phyloP scores from a whole-genome alignment of 345 rosid species.

The Eucalyptus shirleyi region DNA sequence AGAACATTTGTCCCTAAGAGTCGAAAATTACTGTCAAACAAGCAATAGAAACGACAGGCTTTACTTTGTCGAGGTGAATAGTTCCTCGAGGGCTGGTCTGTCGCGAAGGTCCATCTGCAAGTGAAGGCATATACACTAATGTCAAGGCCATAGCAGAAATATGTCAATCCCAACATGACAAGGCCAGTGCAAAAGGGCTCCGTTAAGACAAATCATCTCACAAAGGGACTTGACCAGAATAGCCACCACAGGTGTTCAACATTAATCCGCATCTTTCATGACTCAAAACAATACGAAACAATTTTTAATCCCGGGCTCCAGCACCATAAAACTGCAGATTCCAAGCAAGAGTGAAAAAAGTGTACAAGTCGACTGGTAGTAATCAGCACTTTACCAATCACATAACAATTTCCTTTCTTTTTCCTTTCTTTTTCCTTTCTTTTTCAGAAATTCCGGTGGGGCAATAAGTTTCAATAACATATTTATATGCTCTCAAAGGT shows the following conservation, averaged over 20 bases:
- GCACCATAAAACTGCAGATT: background rate
- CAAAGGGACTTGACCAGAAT: background rate
- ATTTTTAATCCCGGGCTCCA: background rate
- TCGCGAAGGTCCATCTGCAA: constrained; percentile 84
- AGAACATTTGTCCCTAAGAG: background rate
- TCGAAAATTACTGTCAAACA: background rate
- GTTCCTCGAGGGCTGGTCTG: constrained; percentile 61
- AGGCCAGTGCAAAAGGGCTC: background rate
- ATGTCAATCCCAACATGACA: background rate
- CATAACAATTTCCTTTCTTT: background rate
- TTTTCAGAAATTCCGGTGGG: background rate
- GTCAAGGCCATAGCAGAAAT: background rate
- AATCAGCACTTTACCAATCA: background rate
- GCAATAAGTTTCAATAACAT: background rate
- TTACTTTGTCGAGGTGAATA: constrained; percentile 63
- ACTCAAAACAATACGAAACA: background rate
- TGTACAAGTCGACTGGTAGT: background rate
- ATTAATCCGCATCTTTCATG: background rate
- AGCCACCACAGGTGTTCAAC: background rate
- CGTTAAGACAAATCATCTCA: background rate
- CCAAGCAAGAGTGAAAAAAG: background rate
- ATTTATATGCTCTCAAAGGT: background rate
- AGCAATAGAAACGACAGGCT: background rate
- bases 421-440: no score
- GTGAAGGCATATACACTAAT: background rate